These are phyloP conservation scores for Nevesoporus exiguus DNA, from an alignment of 768 basidiomycete genomes.

Conservation along the genomic window DNA sequence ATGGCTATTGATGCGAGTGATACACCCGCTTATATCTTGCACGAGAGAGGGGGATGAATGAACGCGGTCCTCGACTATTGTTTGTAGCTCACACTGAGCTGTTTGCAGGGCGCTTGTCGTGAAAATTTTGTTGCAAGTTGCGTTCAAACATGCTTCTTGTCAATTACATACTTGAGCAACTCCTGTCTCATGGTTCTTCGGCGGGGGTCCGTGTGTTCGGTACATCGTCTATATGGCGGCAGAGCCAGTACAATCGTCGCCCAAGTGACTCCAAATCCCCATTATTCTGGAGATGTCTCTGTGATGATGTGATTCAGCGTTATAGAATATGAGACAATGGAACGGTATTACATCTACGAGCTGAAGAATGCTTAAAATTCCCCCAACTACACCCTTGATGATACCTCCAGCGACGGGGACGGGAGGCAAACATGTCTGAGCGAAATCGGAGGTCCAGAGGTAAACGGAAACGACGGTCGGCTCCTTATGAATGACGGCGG, in stretches of 20 bases:
- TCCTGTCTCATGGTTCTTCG: neutral
- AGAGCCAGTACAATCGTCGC: neutral
- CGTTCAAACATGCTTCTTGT: neutral
- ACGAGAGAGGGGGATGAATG: neutral
- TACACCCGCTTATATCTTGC: neutral
- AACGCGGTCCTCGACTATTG: neutral
- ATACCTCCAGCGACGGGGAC: neutral
- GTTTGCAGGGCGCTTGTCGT: too few species aligned
- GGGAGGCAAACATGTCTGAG: neutral
- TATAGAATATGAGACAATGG: too few species aligned
- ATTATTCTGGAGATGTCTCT: too few species aligned
- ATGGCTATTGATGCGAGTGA: neutral
- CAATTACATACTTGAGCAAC: neutral
- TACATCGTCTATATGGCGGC: neutral
- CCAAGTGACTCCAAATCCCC: too few species aligned
- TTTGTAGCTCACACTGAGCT: too few species aligned
- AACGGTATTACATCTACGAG: slow-evolving; percentile 1
- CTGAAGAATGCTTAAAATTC: neutral
- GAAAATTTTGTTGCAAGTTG: too few species aligned
- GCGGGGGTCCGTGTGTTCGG: neutral
- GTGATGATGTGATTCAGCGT: too few species aligned
- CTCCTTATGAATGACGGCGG: neutral
- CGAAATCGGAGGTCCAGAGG: neutral
- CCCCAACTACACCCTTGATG: neutral
- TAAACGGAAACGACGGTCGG: neutral